Percentiles rank a stretch among this genome's conserved stretches.
Evolutionary conservation across 1,284 basidiomycete species (phyloP).

Genomic region (Sanghuangporus baumii): DNA sequence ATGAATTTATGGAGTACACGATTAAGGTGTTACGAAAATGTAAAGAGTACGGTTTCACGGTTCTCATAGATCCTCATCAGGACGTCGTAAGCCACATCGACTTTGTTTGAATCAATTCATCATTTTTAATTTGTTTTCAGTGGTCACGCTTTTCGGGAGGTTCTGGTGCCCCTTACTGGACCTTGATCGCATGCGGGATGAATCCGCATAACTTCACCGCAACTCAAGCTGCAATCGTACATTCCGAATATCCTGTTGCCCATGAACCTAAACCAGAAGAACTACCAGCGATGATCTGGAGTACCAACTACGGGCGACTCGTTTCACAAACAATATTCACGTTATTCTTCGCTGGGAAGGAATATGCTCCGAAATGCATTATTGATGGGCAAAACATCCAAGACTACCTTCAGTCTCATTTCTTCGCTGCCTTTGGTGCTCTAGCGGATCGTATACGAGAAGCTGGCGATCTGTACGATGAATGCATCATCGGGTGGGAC

Average conservation of each 20-base stretch:
- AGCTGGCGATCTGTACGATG: constrained; percentile 75
- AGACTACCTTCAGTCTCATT: constrained; percentile 88
- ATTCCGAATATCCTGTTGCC: constrained; percentile 79
- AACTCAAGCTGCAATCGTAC: constrained; percentile 83
- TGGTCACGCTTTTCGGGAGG: constrained; percentile 98
- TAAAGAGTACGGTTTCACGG: constrained; percentile 91
- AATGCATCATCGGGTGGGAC: constrained; percentile 95
- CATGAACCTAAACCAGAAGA: constrained; percentile 60
- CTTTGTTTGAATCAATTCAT: constrained; percentile 9
- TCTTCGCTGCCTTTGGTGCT: constrained; percentile 67
- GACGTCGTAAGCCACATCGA: constrained; percentile 69
- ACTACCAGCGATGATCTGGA: constrained; percentile 94
- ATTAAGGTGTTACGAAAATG: constrained; percentile 84
- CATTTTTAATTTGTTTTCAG: constrained; percentile 34
- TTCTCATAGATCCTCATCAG: constrained; percentile 97
- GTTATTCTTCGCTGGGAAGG: constrained; percentile 89
- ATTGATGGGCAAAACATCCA: constrained; percentile 94
- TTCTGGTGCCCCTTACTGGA: constrained; percentile 96
- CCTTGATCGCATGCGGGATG: constrained; percentile 86
- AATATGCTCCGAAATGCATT: constrained; percentile 87
- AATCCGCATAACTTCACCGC: constrained; percentile 81
- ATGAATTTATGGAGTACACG: constrained; percentile 90
- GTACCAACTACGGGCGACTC: constrained; percentile 90
- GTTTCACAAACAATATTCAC: constrained; percentile 89
- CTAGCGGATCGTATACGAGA: constrained; percentile 74